Base-by-base conservation (phyloP, 805 yeast species). In the Candida golubevii region DNA sequence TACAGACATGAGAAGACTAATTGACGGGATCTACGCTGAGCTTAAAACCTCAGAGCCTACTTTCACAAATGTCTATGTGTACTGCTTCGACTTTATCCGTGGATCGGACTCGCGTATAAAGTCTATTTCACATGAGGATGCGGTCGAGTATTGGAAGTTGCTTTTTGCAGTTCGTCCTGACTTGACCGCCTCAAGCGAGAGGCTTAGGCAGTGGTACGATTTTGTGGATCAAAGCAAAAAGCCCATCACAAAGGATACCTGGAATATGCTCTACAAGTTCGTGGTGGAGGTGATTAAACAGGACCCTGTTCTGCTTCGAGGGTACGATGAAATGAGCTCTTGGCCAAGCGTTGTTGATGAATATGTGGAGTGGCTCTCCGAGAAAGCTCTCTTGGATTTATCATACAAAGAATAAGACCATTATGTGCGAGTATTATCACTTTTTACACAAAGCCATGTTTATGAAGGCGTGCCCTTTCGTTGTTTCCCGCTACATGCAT, bases 291-390 rank as follows among this genome's bases (percentile, higher is more conserved):
- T 72, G 47, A 63, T 78, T 1, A 36, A 46, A 2, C 49, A 60
- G 3, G 85, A 87, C 47, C 79, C 85, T 0, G 48, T 26, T 3
- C 49, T 57, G 1, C 67, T 91, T 6, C 63, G 65, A 12, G 65
- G 63, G 2, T 90, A 89, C 62, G 90, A 85, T 54, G 93, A 84
- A 51, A 76, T 78, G 53, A 89, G 85, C 23, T 86, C 97, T 0
- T 91, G 98, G 98, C 99, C 98, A 6, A 79, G 86, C 42, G 68
- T 88, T 13, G 79, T 91, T 51, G 99, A 91, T 61, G 88, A 82
- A 46, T 91, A 79, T 58, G 85, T 88, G 18, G 95, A 85, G 50
- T 72, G 72, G 56, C 67, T 72, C 52, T 53, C 56, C 26, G 72
- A 65, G 9, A 54, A 57, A 26, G 57, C 49, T 13, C 50, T n/a